A percentile compares a stretch with the other conserved stretches of the same genome.
Evolutionary conservation across 2,329 filamentous ascomycete species (phyloP).

Genomic region (Aureobasidium leucospermi): DNA sequence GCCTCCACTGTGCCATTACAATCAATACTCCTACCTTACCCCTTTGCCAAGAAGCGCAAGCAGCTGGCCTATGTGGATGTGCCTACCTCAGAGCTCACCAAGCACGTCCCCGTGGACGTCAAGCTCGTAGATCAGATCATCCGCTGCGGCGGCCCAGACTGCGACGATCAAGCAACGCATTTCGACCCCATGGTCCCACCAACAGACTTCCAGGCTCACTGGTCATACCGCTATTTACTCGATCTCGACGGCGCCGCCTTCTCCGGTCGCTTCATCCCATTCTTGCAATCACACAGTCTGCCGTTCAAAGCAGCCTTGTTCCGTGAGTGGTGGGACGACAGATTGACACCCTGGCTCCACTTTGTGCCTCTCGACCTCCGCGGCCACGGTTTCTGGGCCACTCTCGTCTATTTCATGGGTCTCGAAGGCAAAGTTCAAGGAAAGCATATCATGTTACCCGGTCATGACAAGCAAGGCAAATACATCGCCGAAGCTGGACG

Average conservation of each 20-base stretch:
- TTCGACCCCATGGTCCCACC: slow-evolving; percentile 39
- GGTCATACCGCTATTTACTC: slow-evolving; percentile 63
- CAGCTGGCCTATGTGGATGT: slow-evolving; percentile 52
- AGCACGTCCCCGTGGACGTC: slow-evolving; percentile 48
- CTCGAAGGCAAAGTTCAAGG: slow-evolving; percentile 43
- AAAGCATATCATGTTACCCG: slow-evolving; percentile 41
- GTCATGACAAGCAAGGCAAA: slow-evolving; percentile 47
- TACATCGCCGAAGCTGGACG: slow-evolving; percentile 61
- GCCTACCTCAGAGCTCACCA: slow-evolving; percentile 46
- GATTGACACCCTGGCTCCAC: slow-evolving; percentile 69
- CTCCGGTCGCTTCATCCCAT: slow-evolving; percentile 57
- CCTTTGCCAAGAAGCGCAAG: slow-evolving; percentile 26
- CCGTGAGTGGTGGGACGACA: slow-evolving; percentile 70
- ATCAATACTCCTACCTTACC: slow-evolving; percentile 50
- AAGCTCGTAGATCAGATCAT: slow-evolving; percentile 52
- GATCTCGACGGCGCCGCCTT: slow-evolving; percentile 63
- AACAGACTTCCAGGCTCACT: slow-evolving; percentile 50
- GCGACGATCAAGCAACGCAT: slow-evolving; percentile 45
- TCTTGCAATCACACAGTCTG: slow-evolving; percentile 58
- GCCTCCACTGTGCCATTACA: slow-evolving; percentile 40
- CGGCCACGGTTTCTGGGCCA: slow-evolving; percentile 66
- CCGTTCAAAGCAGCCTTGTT: slow-evolving; percentile 68
- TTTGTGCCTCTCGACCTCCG: slow-evolving; percentile 72
- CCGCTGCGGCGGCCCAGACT: slow-evolving; percentile 50
- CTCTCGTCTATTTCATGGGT: slow-evolving; percentile 66